Evolutionary conservation across 768 basidiomycete species (phyloP).

Genomic region (Hericium rajendrae): DNA sequence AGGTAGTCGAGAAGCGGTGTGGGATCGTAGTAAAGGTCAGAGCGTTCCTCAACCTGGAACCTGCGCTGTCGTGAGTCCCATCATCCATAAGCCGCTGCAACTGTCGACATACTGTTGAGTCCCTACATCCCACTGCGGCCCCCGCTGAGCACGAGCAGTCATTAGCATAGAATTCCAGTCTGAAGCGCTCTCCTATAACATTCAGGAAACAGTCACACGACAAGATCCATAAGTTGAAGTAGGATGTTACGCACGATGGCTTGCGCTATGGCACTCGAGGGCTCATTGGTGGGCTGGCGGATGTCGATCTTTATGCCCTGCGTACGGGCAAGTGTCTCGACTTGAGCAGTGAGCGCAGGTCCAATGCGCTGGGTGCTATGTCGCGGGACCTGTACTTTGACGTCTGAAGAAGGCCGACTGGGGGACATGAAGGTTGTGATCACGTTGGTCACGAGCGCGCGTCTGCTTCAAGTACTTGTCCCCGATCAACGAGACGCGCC

Average conservation of each 20-base stretch:
- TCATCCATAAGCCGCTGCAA: background rate
- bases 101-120: conserved; percentile 62
- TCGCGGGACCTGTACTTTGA: conserved; percentile 61
- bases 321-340: conserved; percentile 43
- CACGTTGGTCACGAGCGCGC: background rate
- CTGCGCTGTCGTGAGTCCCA: conserved; percentile 25
- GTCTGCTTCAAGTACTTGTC: background rate
- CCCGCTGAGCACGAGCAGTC: conserved; percentile 71
- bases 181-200: conserved; percentile 62
- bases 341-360: conserved; percentile 48
- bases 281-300: conserved; percentile 53
- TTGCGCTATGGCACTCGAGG: conserved; percentile 37
- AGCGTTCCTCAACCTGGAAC: conserved; percentile 67
- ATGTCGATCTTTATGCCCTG: conserved; percentile 44
- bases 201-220: background rate
- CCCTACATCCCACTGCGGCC: conserved; percentile 82
- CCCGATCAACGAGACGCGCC: background rate
- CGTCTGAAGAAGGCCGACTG: conserved; percentile 42
- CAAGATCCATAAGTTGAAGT: background rate
- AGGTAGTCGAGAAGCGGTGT: conserved; percentile 25
- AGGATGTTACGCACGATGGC: conserved; percentile 47
- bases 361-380: conserved; percentile 70
- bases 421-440: conserved; percentile 40
- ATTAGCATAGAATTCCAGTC: conserved; percentile 80
- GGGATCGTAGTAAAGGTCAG: conserved; percentile 67